A percentile compares a stretch with the other conserved stretches of the same genome.
These are phyloP conservation scores for Amanita rubescens DNA, from an alignment of 768 basidiomycete genomes.

Conservation along the genomic window DNA sequence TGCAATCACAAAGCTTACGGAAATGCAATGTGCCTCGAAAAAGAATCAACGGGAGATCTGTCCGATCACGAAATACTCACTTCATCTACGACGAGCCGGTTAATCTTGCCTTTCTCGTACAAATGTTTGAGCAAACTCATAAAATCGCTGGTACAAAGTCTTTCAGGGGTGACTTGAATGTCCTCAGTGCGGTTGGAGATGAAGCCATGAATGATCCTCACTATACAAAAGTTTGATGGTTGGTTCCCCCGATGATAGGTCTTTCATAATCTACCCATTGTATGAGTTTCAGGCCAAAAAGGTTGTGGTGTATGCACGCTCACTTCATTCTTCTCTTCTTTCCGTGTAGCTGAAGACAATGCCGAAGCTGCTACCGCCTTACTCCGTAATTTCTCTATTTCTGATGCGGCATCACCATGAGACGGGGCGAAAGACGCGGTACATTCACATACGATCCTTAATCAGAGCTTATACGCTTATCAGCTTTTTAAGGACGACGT, in stretches of 20 bases:
- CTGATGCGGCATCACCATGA: conserved; percentile 24
- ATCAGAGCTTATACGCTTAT: conserved; percentile 50
- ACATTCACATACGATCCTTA: conserved; percentile 59
- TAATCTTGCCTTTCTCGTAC: conserved; percentile 51
- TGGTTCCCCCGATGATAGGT: conserved; percentile 54
- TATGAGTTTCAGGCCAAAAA: neutral
- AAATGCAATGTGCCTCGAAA: conserved; percentile 73
- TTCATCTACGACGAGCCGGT: conserved; percentile 78
- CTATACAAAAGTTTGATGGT: conserved; percentile 63
- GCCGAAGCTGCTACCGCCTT: conserved; percentile 53
- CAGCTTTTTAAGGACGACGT: neutral
- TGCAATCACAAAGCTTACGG: conserved; percentile 33
- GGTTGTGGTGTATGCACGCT: neutral
- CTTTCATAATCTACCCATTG: conserved; percentile 45
- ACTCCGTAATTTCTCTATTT: conserved; percentile 51
- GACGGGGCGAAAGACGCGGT: neutral
- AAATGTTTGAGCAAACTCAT: conserved; percentile 39
- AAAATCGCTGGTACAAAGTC: conserved; percentile 50
- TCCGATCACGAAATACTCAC: conserved; percentile 24
- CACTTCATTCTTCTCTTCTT: conserved; percentile 50
- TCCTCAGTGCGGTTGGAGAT: neutral
- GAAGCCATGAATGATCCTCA: conserved; percentile 23
- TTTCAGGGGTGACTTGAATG: conserved; percentile 67
- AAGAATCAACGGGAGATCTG: neutral
- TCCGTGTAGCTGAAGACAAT: conserved; percentile 58